Conservation (phyloP, 345 rosid genomes). For the Euphorbia tirucalli region DNA sequence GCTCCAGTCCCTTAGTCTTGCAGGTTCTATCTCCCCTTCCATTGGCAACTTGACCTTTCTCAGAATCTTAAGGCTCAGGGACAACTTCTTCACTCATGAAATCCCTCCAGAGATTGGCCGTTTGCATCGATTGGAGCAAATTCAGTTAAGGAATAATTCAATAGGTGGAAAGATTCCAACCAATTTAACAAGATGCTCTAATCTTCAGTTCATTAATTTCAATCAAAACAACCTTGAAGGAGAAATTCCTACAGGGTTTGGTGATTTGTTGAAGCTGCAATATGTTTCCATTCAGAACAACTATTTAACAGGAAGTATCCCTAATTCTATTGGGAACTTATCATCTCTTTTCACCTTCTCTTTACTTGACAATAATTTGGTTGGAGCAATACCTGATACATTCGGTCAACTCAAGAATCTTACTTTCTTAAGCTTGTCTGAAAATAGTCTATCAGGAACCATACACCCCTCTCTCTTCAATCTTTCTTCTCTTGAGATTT, state of each 20-base stretch:
- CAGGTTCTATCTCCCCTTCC: constrained; percentile 11
- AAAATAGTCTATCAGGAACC: constrained; percentile 11
- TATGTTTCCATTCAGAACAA: not conserved
- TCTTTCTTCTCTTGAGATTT: not conserved
- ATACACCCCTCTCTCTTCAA: constrained; percentile 22
- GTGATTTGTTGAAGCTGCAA: not conserved
- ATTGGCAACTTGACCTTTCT: constrained; percentile 14
- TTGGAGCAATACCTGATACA: constrained; percentile 15
- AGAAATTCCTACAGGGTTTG: constrained; percentile 2
- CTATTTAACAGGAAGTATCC: constrained; percentile 20
- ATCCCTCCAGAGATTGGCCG: constrained; percentile 21
- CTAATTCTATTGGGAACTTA: constrained; percentile 18
- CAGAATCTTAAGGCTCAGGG: not conserved
- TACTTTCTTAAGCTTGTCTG: not conserved
- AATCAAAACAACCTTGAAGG: not conserved
- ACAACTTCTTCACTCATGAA: constrained; percentile 9
- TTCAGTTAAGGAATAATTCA: not conserved
- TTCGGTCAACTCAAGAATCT: constrained; percentile 19
- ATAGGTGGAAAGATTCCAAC: constrained; percentile 21
- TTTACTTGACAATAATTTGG: not conserved
- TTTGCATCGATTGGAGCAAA: not conserved
- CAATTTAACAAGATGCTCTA: constrained; percentile 6
- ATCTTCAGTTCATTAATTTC: not conserved
- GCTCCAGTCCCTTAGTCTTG: not conserved
- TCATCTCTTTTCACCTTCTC: not conserved